Percentiles rank a stretch among this genome's conserved stretches.
Conservation (phyloP, 495 filamentous ascomycete genomes). For the Endocarpon pusillum region DNA sequence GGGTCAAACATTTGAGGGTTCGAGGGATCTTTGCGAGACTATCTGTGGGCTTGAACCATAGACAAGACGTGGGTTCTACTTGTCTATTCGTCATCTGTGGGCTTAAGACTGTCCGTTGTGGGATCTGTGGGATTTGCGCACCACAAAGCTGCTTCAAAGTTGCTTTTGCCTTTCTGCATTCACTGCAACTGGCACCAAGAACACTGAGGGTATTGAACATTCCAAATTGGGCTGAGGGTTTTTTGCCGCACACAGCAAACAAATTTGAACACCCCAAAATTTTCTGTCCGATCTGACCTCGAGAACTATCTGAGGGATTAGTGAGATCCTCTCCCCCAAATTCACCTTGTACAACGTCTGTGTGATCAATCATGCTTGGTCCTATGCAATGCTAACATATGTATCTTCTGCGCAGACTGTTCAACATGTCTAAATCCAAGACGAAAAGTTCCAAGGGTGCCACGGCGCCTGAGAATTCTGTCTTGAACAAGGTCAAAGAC, state of each 20-base stretch:
- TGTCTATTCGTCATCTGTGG: slow-evolving; percentile 14
- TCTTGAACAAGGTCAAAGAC: slow-evolving; percentile 34
- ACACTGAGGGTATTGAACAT: too few relatives aligned
- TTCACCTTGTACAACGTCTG: too few relatives aligned
- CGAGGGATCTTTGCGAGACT: slow-evolving; percentile 17
- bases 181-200: too few relatives aligned
- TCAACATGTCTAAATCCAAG: slow-evolving; percentile 38
- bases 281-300: too few relatives aligned
- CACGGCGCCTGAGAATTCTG: slow-evolving; percentile 17
- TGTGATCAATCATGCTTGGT: too few relatives aligned
- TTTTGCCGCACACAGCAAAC: too few relatives aligned
- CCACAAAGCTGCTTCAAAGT: too few relatives aligned
- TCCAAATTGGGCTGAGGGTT: too few relatives aligned
- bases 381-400: slow-evolving; percentile 12
- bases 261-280: too few relatives aligned
- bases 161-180: too few relatives aligned
- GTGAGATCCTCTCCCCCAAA: too few relatives aligned
- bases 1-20: slow-evolving; percentile 1
- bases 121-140: slow-evolving; percentile 28
- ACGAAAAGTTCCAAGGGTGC: slow-evolving; percentile 24
- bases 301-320: too few relatives aligned
- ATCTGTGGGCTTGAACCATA: slow-evolving; percentile 28
- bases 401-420: slow-evolving; percentile 8
- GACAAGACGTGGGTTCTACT: slow-evolving; percentile 2
- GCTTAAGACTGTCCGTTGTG: slow-evolving; percentile 32